Evolutionary conservation across 2,329 filamentous ascomycete species (phyloP).

Genomic region (Colletotrichum sp.): DNA sequence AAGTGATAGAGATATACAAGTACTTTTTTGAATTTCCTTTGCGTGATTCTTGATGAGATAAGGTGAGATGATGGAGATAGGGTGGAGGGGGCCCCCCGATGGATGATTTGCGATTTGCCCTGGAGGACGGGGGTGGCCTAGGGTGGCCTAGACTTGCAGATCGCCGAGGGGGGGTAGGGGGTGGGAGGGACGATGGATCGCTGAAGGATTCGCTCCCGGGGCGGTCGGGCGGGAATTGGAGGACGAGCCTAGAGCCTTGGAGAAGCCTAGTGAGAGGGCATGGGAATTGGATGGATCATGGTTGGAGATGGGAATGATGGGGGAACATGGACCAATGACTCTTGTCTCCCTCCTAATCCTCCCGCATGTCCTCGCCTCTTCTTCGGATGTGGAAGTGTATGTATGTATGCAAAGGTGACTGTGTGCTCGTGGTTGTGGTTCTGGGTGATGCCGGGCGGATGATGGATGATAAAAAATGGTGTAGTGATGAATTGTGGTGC

Average conservation of each 20-base stretch:
- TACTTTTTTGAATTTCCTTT: neutral
- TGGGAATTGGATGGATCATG: neutral
- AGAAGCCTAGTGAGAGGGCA: neutral
- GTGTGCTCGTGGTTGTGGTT: neutral
- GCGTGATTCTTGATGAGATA: slow-evolving; percentile 8
- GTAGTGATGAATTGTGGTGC: neutral
- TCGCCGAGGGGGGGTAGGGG: neutral
- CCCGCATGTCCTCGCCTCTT: neutral
- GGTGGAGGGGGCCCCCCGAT: neutral
- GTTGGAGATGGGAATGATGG: neutral
- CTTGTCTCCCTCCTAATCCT: neutral
- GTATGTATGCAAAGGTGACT: neutral
- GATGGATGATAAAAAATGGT: neutral
- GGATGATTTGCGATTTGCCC: slow-evolving; percentile 4
- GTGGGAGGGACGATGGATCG: slow-evolving; percentile 2
- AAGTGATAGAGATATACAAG: neutral
- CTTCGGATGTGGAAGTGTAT: neutral
- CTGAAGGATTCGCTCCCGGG: slow-evolving; percentile 13
- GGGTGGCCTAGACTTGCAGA: slow-evolving; percentile 17
- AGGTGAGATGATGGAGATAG: neutral
- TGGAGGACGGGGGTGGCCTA: neutral
- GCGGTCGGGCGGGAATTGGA: slow-evolving; percentile 4
- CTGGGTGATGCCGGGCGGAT: neutral
- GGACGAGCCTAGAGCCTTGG: neutral
- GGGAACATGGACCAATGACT: neutral